Conservation (phyloP, 1,284 basidiomycete genomes). For the Fomitiporia mediterranea region DNA sequence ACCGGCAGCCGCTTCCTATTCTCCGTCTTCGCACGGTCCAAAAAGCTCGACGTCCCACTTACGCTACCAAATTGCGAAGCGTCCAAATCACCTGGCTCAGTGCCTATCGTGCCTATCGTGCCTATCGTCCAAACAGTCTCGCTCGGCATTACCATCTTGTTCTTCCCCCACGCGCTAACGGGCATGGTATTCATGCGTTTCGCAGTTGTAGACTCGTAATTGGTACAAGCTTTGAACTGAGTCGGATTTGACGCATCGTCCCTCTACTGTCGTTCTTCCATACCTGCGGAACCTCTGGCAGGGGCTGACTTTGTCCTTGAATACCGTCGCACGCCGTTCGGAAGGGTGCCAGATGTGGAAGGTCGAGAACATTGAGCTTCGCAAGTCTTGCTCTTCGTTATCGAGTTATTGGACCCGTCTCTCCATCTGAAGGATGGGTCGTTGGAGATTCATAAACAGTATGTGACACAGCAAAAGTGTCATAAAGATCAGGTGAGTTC, state of each 20-base stretch:
- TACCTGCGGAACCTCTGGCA: not conserved
- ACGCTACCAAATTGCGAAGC: not conserved
- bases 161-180: not conserved
- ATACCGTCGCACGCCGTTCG: not conserved
- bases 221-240: constrained; percentile 8
- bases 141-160: constrained; percentile 5
- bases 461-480: not conserved
- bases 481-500: constrained; percentile 6
- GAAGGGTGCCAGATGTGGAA: constrained; percentile 34
- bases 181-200: constrained; percentile 9
- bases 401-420: constrained; percentile 22
- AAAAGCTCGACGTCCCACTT: too few relatives aligned
- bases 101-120: not conserved
- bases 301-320: not conserved
- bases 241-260: not conserved
- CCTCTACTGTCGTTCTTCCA: not conserved
- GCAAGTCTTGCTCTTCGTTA: constrained; percentile 75
- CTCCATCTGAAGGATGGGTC: not conserved
- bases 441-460: not conserved
- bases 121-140: constrained; percentile 4
- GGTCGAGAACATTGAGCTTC: constrained; percentile 65
- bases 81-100: constrained; percentile 3
- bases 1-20: constrained; percentile 30
- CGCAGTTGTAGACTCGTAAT: constrained; percentile 10
- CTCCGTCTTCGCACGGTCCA: not conserved